A percentile compares a stretch with the other conserved stretches of the same genome.
Conservation (phyloP, 1,139 yeast species). For the Pichia sp. region DNA sequence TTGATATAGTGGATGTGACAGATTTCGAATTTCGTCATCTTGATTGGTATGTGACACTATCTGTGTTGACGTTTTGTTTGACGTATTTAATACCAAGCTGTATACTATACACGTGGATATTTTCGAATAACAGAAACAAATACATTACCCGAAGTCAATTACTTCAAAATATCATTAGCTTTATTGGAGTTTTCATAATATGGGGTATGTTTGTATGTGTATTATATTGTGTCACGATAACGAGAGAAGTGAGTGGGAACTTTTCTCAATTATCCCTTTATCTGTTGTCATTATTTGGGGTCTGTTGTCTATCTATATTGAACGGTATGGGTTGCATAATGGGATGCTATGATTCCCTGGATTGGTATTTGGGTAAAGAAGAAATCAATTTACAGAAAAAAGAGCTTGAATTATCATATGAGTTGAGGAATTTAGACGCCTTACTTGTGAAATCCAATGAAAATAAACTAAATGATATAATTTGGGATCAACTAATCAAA, state of each 20-base stretch:
- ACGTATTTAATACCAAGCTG: conserved; percentile 29
- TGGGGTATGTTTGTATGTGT: conserved; percentile 23
- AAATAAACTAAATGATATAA: not conserved
- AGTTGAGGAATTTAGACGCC: conserved; percentile 14
- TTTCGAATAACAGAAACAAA: not conserved
- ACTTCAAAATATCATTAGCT: not conserved
- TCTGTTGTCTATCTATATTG: conserved; percentile 45
- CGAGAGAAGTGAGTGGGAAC: conserved; percentile 9
- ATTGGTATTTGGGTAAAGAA: conserved; percentile 21
- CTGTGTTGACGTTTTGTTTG: conserved; percentile 22
- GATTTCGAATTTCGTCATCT: conserved; percentile 19
- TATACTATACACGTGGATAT: conserved; percentile 15
- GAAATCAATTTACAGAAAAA: conserved; percentile 5
- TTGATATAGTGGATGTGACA: conserved; percentile 26
- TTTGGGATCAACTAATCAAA: conserved; percentile 7
- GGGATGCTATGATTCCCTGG: conserved; percentile 32
- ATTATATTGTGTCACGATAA: conserved; percentile 6
- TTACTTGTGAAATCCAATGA: not conserved
- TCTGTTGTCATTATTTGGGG: conserved; percentile 47
- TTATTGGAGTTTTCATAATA: conserved; percentile 5
- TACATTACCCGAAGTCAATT: conserved; percentile 2
- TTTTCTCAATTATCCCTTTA: conserved; percentile 32
- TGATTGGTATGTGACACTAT: conserved; percentile 29
- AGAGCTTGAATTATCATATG: conserved; percentile 19
- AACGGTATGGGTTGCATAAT: conserved; percentile 52